Evolutionary conservation across 352 stramenopile species (phyloP), one percentile per base, ranked within the genome.

Genomic region (Globisporangium spiculum): DNA sequence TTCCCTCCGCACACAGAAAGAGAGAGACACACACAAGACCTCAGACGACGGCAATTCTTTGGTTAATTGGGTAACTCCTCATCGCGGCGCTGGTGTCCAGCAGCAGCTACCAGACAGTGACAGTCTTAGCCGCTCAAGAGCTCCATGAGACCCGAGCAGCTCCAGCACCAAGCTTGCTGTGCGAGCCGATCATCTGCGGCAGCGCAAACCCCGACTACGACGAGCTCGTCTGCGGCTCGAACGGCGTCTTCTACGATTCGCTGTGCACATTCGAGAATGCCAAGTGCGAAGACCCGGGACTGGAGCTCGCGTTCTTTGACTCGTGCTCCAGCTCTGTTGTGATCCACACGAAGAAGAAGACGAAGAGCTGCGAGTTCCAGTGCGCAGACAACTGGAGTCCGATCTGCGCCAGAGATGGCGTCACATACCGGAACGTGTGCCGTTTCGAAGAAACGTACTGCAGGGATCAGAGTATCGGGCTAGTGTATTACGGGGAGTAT

Each of bases 391-490:
- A 24, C 26, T 60, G 54, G 54, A 26, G 7, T 10, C 54, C 54
- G 27, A 60, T 60, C 54, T 60, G 54, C 54, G 54, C 14, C 1
- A 60, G 6, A 2, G 14, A 60, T 2, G 54, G 26, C 54, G 14
- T 60, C 54, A 60, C 54, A 27, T 60, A 60, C 26, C 1, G 3
- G 54, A 60, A 60, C 12, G 26, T 27, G 1, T 60, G 54, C 38
- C 54, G 20, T 27, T 27, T 60, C 26, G 54, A 60, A 38, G 54
- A 60, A 60, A 27, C 54, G 0, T 60, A 32, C 27, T 60, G 54
- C 14, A 24, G 32, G 12, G 27, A 60, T 22, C 54, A 60, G 26
- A n/a, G 30, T 18, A 38, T 60, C 6, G 26, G 54, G 10, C 54
- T 27, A 9, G 26, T 60, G 24, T 16, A 60, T 27, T 44, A 60